A percentile compares a stretch with the other conserved stretches of the same genome.
phyloP scores from a whole-genome alignment of 1,139 yeast genomes.

The Hyphopichia fennica region DNA sequence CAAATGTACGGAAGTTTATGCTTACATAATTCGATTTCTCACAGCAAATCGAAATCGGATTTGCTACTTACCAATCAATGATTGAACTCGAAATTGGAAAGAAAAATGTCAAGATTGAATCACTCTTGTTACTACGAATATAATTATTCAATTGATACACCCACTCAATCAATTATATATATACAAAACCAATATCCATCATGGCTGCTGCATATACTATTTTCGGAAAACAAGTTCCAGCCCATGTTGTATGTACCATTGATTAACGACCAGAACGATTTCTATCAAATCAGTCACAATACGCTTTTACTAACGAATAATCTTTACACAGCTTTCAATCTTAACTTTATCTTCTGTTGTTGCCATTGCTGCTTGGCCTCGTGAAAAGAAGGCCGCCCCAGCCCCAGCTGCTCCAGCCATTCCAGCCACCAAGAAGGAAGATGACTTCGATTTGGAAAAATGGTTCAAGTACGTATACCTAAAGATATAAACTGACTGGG shows the following conservation, averaged over 20 bases:
- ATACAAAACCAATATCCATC: conserved; percentile 4
- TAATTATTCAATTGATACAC: not conserved
- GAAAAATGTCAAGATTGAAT: not conserved
- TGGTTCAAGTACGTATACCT: conserved; percentile 50
- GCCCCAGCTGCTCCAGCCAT: conserved; percentile 27
- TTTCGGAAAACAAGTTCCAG: conserved; percentile 62
- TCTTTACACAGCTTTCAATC: conserved; percentile 36
- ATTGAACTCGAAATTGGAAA: not conserved
- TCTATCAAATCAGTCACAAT: not conserved
- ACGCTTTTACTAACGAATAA: conserved; percentile 3
- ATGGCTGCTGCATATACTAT: conserved; percentile 68
- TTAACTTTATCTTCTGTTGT: conserved; percentile 48
- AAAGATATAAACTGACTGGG: too few relatives aligned
- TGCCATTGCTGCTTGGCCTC: conserved; percentile 45
- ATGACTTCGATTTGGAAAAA: conserved; percentile 65
- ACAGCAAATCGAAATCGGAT: conserved; percentile 2
- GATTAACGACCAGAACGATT: not conserved
- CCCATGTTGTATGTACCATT: conserved; percentile 55
- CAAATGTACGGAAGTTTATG: not conserved
- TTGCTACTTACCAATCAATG: conserved; percentile 2
- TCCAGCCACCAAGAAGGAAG: conserved; percentile 37
- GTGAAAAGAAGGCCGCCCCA: conserved; percentile 29
- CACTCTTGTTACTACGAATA: not conserved
- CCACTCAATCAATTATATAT: not conserved
- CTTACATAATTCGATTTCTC: not conserved